Evolutionary conservation across 2,329 filamentous ascomycete genomes (phyloP).

Genomic region (Scedosporium minutisporum): DNA sequence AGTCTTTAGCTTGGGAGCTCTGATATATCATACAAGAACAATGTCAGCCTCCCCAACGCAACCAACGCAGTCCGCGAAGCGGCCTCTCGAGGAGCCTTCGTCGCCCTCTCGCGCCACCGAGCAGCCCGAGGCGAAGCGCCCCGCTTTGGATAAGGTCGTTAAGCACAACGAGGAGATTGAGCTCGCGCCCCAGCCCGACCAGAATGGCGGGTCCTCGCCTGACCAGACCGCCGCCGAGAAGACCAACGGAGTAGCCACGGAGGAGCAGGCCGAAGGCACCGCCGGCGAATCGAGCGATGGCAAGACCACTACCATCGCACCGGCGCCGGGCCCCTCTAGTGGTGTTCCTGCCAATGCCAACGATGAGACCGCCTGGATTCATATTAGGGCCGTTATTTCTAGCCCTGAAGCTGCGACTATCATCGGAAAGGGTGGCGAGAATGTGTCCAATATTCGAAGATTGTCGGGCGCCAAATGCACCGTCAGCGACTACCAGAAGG

Average conservation of each 20-base stretch:
- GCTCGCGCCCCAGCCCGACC: conserved; percentile 28
- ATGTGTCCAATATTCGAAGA: conserved; percentile 92
- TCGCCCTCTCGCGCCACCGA: conserved; percentile 86
- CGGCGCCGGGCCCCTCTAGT: conserved; percentile 31
- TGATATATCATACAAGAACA: conserved; percentile 20
- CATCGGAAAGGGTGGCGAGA: conserved; percentile 97
- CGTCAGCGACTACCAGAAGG: conserved; percentile 95
- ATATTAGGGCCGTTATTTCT: conserved; percentile 92
- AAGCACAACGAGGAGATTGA: conserved; percentile 54
- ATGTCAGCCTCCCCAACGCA: conserved; percentile 66
- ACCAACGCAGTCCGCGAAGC: conserved; percentile 69
- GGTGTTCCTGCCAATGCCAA: conserved; percentile 41
- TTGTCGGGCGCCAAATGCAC: conserved; percentile 97
- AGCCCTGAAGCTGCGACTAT: conserved; percentile 96
- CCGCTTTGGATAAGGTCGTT: conserved; percentile 84
- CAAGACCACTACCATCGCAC: conserved; percentile 27
- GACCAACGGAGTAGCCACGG: conserved; percentile 39
- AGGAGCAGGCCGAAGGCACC: conserved; percentile 58
- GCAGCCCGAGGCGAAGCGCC: conserved; percentile 94
- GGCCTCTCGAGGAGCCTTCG: conserved; percentile 91
- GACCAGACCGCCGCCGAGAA: conserved; percentile 41
- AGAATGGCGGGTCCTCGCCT: conserved; percentile 21
- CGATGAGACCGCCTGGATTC: conserved; percentile 93
- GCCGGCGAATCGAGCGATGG: conserved; percentile 37
- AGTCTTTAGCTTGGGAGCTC: neutral